Conservation (phyloP, 2,329 filamentous ascomycete genomes). For the Stachybotrys elegans region DNA sequence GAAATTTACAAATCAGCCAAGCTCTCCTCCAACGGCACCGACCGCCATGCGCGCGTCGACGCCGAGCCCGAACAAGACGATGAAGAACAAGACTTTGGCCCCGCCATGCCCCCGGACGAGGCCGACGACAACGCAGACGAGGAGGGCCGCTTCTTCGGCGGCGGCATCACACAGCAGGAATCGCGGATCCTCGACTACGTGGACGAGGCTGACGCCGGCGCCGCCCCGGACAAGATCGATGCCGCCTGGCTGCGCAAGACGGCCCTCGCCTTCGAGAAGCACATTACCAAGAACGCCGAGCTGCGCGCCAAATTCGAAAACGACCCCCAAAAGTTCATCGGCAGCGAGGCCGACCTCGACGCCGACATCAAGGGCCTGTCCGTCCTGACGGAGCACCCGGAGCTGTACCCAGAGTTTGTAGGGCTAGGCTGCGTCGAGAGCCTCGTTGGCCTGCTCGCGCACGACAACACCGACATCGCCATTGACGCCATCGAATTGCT, state of each 20-base stretch:
- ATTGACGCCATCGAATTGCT: conserved; percentile 88
- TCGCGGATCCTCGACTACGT: conserved; percentile 84
- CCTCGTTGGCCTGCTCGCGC: conserved; percentile 76
- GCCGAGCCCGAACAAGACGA: conserved; percentile 43
- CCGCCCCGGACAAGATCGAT: conserved; percentile 71
- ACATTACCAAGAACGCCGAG: conserved; percentile 86
- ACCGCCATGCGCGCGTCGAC: conserved; percentile 40
- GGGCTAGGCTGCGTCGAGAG: conserved; percentile 67
- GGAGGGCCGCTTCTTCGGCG: conserved; percentile 92
- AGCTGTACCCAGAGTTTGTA: conserved; percentile 76
- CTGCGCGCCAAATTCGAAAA: conserved; percentile 78
- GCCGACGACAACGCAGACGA: conserved; percentile 61
- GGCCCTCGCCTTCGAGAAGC: conserved; percentile 81
- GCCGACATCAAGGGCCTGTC: conserved; percentile 81
- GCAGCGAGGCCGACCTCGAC: conserved; percentile 83
- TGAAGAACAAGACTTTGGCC: conserved; percentile 44
- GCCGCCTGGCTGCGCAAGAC: conserved; percentile 75
- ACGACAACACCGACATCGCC: conserved; percentile 96
- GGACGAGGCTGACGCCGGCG: conserved; percentile 44
- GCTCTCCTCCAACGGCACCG: conserved; percentile 37
- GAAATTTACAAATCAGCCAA: conserved; percentile 62
- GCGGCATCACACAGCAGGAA: conserved; percentile 77
- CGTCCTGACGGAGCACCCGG: conserved; percentile 80
- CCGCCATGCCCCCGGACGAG: conserved; percentile 41
- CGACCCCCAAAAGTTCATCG: conserved; percentile 78